These are phyloP conservation scores for Polygonum aviculare DNA, from an alignment of 148 eudicot species.

Conservation along the genomic window DNA sequence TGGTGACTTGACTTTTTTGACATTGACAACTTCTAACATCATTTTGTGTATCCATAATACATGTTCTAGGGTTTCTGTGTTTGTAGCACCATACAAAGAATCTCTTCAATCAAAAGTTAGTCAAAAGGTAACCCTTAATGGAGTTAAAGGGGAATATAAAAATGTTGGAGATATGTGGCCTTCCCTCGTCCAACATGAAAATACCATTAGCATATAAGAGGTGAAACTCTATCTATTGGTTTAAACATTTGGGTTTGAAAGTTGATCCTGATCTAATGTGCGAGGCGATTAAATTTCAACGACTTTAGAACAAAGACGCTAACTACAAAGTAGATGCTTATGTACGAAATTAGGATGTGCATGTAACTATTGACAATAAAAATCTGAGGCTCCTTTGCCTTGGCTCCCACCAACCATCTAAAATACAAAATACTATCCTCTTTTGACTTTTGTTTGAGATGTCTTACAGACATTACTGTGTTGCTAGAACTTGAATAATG, in stretches of 20 bases:
- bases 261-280: too few relatives aligned
- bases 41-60: background rate
- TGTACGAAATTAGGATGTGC: too few relatives aligned
- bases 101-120: background rate
- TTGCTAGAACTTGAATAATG: background rate
- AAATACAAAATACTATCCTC: background rate
- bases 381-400: background rate
- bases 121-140: background rate
- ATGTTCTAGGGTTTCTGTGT: background rate
- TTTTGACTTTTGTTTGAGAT: conserved; percentile 1
- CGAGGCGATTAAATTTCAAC: too few relatives aligned
- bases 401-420: conserved; percentile 7
- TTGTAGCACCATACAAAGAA: background rate
- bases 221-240: too few relatives aligned
- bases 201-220: too few relatives aligned
- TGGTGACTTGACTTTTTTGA: background rate
- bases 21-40: conserved; percentile 4
- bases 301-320: too few relatives aligned
- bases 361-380: too few relatives aligned
- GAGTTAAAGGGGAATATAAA: too few relatives aligned
- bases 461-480: background rate
- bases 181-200: too few relatives aligned
- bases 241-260: too few relatives aligned
- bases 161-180: too few relatives aligned
- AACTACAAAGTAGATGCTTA: too few relatives aligned